phyloP scores from a whole-genome alignment of 2,329 filamentous ascomycete species.

The Phyllosticta citribraziliensis region DNA sequence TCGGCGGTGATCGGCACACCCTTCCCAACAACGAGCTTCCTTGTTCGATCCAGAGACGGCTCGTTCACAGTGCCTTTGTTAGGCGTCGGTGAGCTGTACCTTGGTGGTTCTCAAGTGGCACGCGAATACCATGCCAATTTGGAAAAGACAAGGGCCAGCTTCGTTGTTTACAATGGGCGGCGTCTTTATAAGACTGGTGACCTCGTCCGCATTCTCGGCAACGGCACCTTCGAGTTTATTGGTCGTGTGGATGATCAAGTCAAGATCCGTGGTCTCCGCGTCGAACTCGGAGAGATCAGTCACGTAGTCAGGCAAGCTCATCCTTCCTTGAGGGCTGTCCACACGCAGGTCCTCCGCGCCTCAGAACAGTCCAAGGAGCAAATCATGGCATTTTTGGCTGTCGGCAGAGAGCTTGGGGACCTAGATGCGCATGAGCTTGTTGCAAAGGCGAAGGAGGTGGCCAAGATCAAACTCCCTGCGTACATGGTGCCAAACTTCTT shows the following conservation, averaged over 20 bases:
- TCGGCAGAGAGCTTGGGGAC: constrained; percentile 6
- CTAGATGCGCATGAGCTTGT: constrained; percentile 14
- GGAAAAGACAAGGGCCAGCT: constrained; percentile 22
- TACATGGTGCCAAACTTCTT: constrained; percentile 32
- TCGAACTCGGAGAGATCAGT: constrained; percentile 31
- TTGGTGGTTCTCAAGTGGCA: constrained; percentile 37
- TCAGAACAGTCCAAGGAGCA: constrained; percentile 21
- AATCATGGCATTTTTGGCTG: constrained; percentile 25
- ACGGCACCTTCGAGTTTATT: constrained; percentile 31
- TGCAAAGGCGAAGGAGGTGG: constrained; percentile 14
- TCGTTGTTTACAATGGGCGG: constrained; percentile 21
- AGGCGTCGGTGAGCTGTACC: constrained; percentile 35
- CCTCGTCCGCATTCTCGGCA: constrained; percentile 26
- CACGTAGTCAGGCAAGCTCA: constrained; percentile 19
- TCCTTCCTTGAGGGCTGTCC: constrained; percentile 16
- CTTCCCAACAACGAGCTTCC: constrained; percentile 32
- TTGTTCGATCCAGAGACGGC: constrained; percentile 23
- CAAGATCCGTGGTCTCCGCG: constrained; percentile 29
- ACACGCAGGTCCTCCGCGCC: constrained; percentile 24
- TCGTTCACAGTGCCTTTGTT: constrained; percentile 27
- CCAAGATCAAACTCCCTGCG: constrained; percentile 19
- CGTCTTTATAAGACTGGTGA: constrained; percentile 31
- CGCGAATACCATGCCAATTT: constrained; percentile 33
- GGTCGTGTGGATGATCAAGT: constrained; percentile 30
- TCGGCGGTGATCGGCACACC: constrained; percentile 33